Evolutionary conservation across 768 basidiomycete species (phyloP), one percentile per base, ranked within the genome.

Genomic region (Macrolepiota fuliginosa): DNA sequence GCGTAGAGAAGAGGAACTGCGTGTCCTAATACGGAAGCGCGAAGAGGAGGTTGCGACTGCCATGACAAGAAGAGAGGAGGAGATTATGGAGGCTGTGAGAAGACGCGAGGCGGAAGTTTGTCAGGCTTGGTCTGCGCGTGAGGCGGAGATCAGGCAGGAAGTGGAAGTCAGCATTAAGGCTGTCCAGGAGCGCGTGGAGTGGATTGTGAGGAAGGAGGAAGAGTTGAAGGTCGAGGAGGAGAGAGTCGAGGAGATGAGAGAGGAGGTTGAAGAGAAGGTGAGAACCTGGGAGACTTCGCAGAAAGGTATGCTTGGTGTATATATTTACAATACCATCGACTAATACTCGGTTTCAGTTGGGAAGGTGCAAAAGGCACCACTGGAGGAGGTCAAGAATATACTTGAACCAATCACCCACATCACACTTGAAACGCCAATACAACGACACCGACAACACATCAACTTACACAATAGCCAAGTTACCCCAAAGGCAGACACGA

Each of bases 361-460:
- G 24, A 83, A 76, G 67, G 82, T 36, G 19, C 59, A 83, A 49
- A 80, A 79, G 69, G 81, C 79, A 7, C 89, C 90, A 4, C 73
- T 92, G 3, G 90, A 92, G 67, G 91, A 92, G 70, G 85, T 92
- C 25, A 88, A 88, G 74, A 91, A 90, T 64, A 70, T 89, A 24
- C 78, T 88, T 6, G 80, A 79, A 24, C 85, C 86, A 4, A 74
- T 83, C 24, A 72, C 72, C 61, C 73, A 69, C 39, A 65, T 61
- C n/a, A 10, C 67, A 32, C 74, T 70, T 36, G 69, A 66, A 36
- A 68, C 64, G 65, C 68, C 71, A 49, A 56, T 56, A 13, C 69
- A 64, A 32, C 69, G 67, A 47, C 64, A 62, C 11, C 61, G 64
- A 64, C 58, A 50, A 64, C 70, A 63, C 62, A 19, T 65, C 40